Evolutionary conservation across 257 asterid species (phyloP).

Genomic region (Solanum neorickii): DNA sequence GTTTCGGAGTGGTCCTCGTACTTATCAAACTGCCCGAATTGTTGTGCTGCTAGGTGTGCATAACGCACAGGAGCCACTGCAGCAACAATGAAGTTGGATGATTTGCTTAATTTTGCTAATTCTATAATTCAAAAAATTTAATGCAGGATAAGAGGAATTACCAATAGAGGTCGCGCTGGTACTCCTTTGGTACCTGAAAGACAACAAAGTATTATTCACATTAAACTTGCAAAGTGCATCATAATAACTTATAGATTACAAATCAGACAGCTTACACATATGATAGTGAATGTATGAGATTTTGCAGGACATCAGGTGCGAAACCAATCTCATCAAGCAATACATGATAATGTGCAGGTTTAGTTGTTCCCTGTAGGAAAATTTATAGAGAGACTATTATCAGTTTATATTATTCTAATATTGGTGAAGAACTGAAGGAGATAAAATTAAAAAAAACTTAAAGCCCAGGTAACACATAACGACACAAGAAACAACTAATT

Average conservation of each 20-base stretch:
- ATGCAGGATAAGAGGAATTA: slow-evolving; percentile 14
- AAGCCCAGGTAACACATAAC: not conserved
- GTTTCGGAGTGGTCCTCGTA: slow-evolving; percentile 57
- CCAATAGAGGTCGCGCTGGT: slow-evolving; percentile 73
- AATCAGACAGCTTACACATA: slow-evolving; percentile 57
- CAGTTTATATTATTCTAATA: not conserved
- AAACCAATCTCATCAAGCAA: slow-evolving; percentile 89
- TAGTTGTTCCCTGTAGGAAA: slow-evolving; percentile 63
- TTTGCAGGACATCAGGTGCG: slow-evolving; percentile 78
- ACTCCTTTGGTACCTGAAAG: slow-evolving; percentile 69
- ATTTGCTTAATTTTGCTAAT: not conserved
- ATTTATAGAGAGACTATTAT: not conserved
- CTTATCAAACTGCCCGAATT: slow-evolving; percentile 62
- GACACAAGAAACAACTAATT: not conserved
- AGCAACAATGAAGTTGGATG: not conserved
- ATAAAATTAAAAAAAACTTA: not conserved
- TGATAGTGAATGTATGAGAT: slow-evolving; percentile 70
- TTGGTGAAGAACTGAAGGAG: not conserved
- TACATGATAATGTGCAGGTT: slow-evolving; percentile 88
- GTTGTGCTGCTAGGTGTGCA: slow-evolving; percentile 93
- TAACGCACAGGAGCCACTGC: slow-evolving; percentile 84
- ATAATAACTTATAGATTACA: not conserved
- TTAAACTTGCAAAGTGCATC: not conserved
- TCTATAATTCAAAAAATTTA: not conserved
- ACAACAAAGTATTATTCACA: not conserved